Conservation (phyloP, 768 basidiomycete genomes). For the Termitomyces sp. region DNA sequence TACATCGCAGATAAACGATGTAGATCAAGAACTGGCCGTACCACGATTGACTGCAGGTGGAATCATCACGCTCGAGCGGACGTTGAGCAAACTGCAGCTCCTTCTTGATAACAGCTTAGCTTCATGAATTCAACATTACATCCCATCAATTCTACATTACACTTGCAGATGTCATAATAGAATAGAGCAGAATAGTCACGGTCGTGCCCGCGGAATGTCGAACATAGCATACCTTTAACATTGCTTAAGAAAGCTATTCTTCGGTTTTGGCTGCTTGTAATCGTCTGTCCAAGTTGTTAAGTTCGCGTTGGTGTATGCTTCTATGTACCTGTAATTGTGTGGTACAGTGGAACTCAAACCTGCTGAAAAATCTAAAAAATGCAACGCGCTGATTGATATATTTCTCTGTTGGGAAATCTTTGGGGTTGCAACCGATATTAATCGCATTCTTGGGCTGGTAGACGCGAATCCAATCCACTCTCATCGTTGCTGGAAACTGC, state of each 20-base stretch:
- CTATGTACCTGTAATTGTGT: slow-evolving; percentile 36
- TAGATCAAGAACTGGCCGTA: slow-evolving; percentile 50
- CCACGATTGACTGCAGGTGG: slow-evolving; percentile 79
- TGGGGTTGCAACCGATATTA: slow-evolving; percentile 86
- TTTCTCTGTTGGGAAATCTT: slow-evolving; percentile 69
- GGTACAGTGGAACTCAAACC: neutral
- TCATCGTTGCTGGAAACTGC: slow-evolving; percentile 71
- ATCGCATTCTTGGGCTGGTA: slow-evolving; percentile 71
- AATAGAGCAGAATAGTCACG: neutral
- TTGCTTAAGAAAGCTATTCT: slow-evolving; percentile 55
- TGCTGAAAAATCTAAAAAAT: neutral
- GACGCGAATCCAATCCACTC: slow-evolving; percentile 85
- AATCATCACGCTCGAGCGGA: slow-evolving; percentile 74
- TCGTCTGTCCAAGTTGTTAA: slow-evolving; percentile 71
- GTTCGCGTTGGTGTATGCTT: slow-evolving; percentile 82
- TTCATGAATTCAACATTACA: neutral
- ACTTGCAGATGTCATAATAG: neutral
- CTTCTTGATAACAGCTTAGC: slow-evolving; percentile 25
- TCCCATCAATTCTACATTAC: neutral
- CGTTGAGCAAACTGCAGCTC: slow-evolving; percentile 59
- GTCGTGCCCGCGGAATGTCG: neutral
- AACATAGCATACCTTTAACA: slow-evolving; percentile 37
- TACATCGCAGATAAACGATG: slow-evolving; percentile 22
- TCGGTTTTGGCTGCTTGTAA: slow-evolving; percentile 66
- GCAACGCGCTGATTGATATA: slow-evolving; percentile 70